phyloP scores from a whole-genome alignment of 2,329 filamentous ascomycete species.

The Tympanopsis confertula region DNA sequence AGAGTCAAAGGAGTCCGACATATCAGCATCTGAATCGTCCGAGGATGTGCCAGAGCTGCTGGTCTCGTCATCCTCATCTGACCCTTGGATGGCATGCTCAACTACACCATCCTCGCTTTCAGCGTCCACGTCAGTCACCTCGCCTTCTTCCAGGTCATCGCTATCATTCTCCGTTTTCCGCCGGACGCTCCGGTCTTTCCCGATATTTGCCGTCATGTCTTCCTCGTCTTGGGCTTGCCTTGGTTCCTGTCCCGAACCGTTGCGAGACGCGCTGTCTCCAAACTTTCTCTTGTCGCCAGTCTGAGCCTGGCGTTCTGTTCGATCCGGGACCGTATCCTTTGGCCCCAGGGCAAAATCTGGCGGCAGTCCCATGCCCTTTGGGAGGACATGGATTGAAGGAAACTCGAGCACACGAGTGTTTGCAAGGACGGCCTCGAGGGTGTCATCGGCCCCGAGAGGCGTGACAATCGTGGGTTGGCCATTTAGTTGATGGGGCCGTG shows the following conservation, averaged over 20 bases:
- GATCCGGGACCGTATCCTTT: constrained; percentile 14
- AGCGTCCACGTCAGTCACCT: constrained; percentile 16
- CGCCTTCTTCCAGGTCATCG: constrained; percentile 17
- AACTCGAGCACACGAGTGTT: constrained; percentile 63
- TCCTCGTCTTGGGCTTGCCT: constrained; percentile 13
- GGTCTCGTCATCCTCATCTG: too few species aligned
- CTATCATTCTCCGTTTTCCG: constrained; percentile 9
- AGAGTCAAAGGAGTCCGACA: too few species aligned
- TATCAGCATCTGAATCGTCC: too few species aligned
- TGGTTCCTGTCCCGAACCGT: too few species aligned
- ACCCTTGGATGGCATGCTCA: constrained; percentile 6
- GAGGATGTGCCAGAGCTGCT: too few species aligned
- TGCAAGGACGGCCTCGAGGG: constrained; percentile 43
- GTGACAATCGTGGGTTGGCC: constrained; percentile 34
- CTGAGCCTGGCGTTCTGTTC: too few species aligned
- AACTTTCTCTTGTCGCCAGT: too few species aligned
- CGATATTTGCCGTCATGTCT: constrained; percentile 6
- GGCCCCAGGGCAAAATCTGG: constrained; percentile 15
- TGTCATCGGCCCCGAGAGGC: constrained; percentile 35
- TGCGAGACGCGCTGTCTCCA: too few species aligned
- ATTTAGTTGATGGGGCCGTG: constrained; percentile 48
- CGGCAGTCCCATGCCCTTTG: constrained; percentile 20
- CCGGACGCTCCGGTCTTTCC: constrained; percentile 10
- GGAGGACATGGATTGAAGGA: constrained; percentile 59
- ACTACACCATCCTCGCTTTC: constrained; percentile 8